Evolutionary conservation across 768 basidiomycete genomes (phyloP).

Genomic region (Russula compacta): DNA sequence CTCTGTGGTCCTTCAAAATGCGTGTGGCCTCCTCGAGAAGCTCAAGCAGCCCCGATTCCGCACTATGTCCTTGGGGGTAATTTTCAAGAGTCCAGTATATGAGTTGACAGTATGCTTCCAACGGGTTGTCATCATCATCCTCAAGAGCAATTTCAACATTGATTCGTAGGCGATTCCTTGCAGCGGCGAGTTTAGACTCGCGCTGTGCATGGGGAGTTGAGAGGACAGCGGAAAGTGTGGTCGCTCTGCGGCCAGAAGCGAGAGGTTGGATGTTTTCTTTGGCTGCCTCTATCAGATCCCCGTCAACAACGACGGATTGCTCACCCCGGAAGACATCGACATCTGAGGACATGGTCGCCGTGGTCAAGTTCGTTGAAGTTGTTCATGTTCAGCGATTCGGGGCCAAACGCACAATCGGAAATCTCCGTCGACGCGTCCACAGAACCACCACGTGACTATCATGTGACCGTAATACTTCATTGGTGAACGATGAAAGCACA

Average conservation of each 20-base stretch:
- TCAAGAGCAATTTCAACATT: slow-evolving; percentile 64
- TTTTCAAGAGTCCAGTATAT: slow-evolving; percentile 91
- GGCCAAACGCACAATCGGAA: neutral
- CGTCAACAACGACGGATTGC: slow-evolving; percentile 54
- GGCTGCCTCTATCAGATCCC: slow-evolving; percentile 70
- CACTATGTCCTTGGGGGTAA: slow-evolving; percentile 87
- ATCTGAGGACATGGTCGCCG: neutral
- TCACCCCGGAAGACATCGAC: slow-evolving; percentile 35
- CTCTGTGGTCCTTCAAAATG: slow-evolving; percentile 67
- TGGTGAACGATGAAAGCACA: neutral
- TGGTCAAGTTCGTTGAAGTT: neutral
- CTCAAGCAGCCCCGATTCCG: slow-evolving; percentile 85
- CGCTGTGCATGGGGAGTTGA: slow-evolving; percentile 71
- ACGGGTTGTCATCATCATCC: slow-evolving; percentile 67
- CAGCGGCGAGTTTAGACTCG: slow-evolving; percentile 56
- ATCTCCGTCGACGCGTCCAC: neutral
- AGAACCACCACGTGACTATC: slow-evolving; percentile 8
- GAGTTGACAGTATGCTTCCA: slow-evolving; percentile 80
- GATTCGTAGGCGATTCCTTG: slow-evolving; percentile 56
- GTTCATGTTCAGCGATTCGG: neutral
- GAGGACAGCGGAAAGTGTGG: slow-evolving; percentile 64
- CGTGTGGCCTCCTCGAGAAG: slow-evolving; percentile 89
- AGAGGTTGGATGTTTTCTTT: slow-evolving; percentile 86
- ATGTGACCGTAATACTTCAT: slow-evolving; percentile 11
- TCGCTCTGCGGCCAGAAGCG: slow-evolving; percentile 68